Conservation (phyloP, 306 rosid genomes). For the Fagus crenata region DNA sequence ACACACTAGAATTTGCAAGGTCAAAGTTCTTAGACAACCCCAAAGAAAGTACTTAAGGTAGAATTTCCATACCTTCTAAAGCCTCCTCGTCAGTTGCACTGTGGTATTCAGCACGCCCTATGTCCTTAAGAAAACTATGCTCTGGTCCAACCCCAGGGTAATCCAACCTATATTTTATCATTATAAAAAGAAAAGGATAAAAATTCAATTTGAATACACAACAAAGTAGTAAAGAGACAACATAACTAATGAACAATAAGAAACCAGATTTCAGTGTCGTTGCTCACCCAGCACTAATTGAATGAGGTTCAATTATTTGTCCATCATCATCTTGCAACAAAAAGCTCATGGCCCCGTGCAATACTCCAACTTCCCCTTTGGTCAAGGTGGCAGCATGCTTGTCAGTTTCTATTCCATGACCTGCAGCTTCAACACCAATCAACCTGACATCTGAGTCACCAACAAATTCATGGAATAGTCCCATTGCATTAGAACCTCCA, state of each 20-base stretch:
- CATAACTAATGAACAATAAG: no score
- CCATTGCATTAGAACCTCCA: constrained; percentile 98
- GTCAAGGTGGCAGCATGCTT: constrained; percentile 95
- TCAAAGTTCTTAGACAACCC: no score
- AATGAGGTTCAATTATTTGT: constrained; percentile 94
- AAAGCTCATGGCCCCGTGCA: constrained; percentile 99
- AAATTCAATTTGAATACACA: not conserved
- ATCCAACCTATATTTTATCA: constrained; percentile 65
- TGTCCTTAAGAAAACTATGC: constrained; percentile 85
- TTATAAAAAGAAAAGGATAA: constrained; percentile 5
- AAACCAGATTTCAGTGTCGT: not conserved
- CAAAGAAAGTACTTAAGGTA: not conserved
- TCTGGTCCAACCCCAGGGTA: constrained; percentile 99
- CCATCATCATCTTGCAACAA: constrained; percentile 95
- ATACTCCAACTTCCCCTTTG: constrained; percentile 86
- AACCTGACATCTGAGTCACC: constrained; percentile 73
- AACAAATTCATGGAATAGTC: constrained; percentile 85
- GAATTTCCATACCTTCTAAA: constrained; percentile 64
- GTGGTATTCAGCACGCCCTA: constrained; percentile 81
- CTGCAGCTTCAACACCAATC: constrained; percentile 96
- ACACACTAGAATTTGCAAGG: no score
- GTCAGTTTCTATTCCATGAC: constrained; percentile 84
- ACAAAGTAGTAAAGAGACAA: no score
- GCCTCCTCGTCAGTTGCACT: constrained; percentile 88
- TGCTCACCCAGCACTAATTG: constrained; percentile 92